Conservation (phyloP, 345 rosid genomes). For the Sapria himalayana region DNA sequence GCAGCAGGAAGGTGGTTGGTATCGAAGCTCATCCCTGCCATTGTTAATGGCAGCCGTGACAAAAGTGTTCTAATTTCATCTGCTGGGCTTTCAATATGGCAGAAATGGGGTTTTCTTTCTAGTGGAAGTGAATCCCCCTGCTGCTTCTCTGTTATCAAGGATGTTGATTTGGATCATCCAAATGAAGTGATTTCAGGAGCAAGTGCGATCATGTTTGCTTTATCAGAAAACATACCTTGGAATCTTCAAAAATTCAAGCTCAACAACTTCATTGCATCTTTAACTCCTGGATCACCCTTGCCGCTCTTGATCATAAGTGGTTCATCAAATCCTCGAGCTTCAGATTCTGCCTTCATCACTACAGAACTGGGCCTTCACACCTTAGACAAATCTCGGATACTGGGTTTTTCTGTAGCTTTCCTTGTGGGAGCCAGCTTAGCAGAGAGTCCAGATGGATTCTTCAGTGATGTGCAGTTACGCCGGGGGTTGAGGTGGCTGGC, state of each 20-base stretch:
- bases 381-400: slow-evolving; percentile 42
- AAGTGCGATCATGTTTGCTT: slow-evolving; percentile 57
- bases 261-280: slow-evolving; percentile 30
- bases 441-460: slow-evolving; percentile 31
- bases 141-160: slow-evolving; percentile 53
- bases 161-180: slow-evolving; percentile 16
- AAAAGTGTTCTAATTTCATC: slow-evolving; percentile 29
- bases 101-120: slow-evolving; percentile 32
- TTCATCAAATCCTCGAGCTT: slow-evolving; percentile 15
- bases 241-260: slow-evolving; percentile 40
- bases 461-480: slow-evolving; percentile 40
- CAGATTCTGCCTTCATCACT: slow-evolving; percentile 20
- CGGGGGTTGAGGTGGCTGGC: slow-evolving; percentile 83
- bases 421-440: slow-evolving; percentile 24
- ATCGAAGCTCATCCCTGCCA: slow-evolving; percentile 55
- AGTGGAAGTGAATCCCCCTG: slow-evolving; percentile 24
- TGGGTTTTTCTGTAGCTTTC: slow-evolving; percentile 30
- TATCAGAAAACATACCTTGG: slow-evolving; percentile 38
- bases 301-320: slow-evolving; percentile 60
- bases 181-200: slow-evolving; percentile 35
- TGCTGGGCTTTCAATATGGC: slow-evolving; percentile 67
- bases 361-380: slow-evolving; percentile 37
- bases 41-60: slow-evolving; percentile 13
- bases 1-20: slow-evolving; percentile 42
- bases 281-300: slow-evolving; percentile 45